These are phyloP conservation scores for Psilocybe sp. DNA, from an alignment of 768 basidiomycete genomes.

Conservation along the genomic window DNA sequence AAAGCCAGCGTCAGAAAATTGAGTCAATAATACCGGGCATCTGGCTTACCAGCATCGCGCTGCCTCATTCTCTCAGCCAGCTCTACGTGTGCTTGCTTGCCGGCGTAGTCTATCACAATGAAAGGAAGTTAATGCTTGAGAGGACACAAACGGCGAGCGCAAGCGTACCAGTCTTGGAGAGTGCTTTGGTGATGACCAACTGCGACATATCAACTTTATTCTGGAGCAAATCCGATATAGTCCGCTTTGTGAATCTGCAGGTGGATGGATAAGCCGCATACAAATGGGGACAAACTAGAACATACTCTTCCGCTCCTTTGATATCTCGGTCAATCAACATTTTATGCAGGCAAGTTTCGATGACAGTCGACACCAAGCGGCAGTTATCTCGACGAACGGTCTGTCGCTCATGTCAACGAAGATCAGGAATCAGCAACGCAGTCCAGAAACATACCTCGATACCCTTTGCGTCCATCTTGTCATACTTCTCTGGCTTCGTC, in stretches of 20 bases:
- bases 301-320: constrained; percentile 87
- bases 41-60: constrained; percentile 75
- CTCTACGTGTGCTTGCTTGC: constrained; percentile 95
- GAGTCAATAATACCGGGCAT: too few relatives aligned
- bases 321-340: constrained; percentile 96
- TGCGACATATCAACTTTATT: constrained; percentile 99
- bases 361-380: constrained; percentile 95
- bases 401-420: constrained; percentile 34
- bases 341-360: constrained; percentile 96
- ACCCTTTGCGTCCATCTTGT: constrained; percentile 99
- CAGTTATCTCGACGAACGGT: constrained; percentile 99
- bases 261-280: constrained; percentile 4
- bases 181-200: constrained; percentile 96
- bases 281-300: background rate
- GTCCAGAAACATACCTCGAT: constrained; percentile 70
- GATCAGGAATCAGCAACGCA: background rate
- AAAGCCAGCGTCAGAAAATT: background rate
- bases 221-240: constrained; percentile 90
- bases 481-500: constrained; percentile 93
- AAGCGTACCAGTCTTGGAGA: constrained; percentile 77
- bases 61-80: constrained; percentile 94
- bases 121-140: background rate
- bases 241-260: constrained; percentile 85
- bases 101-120: constrained; percentile 69
- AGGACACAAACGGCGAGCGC: background rate